Conservation (phyloP, 78 protist genomes). For the Dictyostelium firmibasis region DNA sequence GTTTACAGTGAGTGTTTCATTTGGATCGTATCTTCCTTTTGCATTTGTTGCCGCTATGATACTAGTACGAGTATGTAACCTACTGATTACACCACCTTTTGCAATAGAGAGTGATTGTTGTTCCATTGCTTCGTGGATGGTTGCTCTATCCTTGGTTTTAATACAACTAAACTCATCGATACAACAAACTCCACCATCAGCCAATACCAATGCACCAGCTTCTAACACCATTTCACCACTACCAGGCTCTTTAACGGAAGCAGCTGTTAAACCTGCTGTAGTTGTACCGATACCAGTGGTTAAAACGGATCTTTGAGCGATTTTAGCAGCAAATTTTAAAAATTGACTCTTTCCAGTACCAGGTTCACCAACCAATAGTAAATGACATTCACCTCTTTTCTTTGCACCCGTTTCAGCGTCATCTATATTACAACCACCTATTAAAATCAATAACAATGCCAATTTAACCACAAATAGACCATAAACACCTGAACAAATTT, state of each 20-base stretch:
- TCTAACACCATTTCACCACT: conserved; percentile 93
- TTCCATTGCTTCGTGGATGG: conserved; percentile 99
- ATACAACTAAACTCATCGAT: conserved; percentile 98
- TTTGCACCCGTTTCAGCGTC: conserved; percentile 35
- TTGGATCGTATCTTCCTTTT: conserved; percentile 84
- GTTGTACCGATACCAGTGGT: conserved; percentile 96
- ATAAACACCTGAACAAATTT: conserved; percentile 84
- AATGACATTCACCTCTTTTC: conserved; percentile 95
- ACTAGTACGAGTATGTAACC: conserved; percentile 91
- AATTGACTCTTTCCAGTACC: conserved; percentile 94
- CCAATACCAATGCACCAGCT: conserved; percentile 99
- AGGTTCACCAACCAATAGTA: conserved; percentile 98
- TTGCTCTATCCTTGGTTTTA: conserved; percentile 87
- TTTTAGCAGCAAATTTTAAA: conserved; percentile 91
- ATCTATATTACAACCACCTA: conserved; percentile 93
- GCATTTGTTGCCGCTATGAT: conserved; percentile 96
- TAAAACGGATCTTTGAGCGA: conserved; percentile 91
- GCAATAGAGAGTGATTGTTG: conserved; percentile 99
- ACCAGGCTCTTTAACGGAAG: conserved; percentile 76
- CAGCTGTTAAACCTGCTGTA: conserved; percentile 77
- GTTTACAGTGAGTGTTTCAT: conserved; percentile 82
- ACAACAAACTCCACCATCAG: conserved; percentile 99
- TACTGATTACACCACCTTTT: conserved; percentile 96
- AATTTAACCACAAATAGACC: conserved; percentile 93
- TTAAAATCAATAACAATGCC: conserved; percentile 86